phyloP scores from a whole-genome alignment of 2,329 filamentous ascomycete genomes.

The Scytalidium lignicola region DNA sequence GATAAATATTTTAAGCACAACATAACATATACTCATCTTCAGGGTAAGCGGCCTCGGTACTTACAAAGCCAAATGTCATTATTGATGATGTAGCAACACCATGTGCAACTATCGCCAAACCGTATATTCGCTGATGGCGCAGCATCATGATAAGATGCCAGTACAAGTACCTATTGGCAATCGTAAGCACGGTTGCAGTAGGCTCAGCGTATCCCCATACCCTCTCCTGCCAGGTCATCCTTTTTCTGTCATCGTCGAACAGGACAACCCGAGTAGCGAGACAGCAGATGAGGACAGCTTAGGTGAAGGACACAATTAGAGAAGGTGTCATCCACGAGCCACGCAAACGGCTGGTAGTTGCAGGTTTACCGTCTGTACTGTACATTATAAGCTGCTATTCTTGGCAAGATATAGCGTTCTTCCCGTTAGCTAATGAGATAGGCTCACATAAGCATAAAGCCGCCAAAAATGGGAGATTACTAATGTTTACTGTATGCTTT shows the following conservation, averaged over 20 bases:
- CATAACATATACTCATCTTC: too few relatives aligned
- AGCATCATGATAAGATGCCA: slow-evolving; percentile 6
- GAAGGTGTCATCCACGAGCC: too few relatives aligned
- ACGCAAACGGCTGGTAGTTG: too few relatives aligned
- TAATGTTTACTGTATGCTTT: too few relatives aligned
- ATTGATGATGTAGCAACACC: background rate
- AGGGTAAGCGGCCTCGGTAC: too few relatives aligned
- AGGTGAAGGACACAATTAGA: background rate
- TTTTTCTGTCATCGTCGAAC: slow-evolving; percentile 3
- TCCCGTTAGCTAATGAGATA: too few relatives aligned
- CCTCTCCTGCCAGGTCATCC: slow-evolving; percentile 8
- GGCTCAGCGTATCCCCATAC: slow-evolving; percentile 7
- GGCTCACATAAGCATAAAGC: too few relatives aligned
- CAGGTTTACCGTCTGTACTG: background rate
- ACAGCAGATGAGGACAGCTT: background rate
- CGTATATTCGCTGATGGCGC: background rate
- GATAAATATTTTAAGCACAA: too few relatives aligned
- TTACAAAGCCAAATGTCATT: background rate
- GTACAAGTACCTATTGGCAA: slow-evolving; percentile 8
- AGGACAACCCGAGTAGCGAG: background rate
- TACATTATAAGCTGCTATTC: too few relatives aligned
- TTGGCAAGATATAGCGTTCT: too few relatives aligned
- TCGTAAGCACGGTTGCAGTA: slow-evolving; percentile 4
- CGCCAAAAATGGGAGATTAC: too few relatives aligned
- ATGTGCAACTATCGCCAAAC: background rate